A percentile compares a stretch with the other conserved stretches of the same genome.
phyloP scores from a whole-genome alignment of 179 eudicot genomes.

The Silene coronaria region DNA sequence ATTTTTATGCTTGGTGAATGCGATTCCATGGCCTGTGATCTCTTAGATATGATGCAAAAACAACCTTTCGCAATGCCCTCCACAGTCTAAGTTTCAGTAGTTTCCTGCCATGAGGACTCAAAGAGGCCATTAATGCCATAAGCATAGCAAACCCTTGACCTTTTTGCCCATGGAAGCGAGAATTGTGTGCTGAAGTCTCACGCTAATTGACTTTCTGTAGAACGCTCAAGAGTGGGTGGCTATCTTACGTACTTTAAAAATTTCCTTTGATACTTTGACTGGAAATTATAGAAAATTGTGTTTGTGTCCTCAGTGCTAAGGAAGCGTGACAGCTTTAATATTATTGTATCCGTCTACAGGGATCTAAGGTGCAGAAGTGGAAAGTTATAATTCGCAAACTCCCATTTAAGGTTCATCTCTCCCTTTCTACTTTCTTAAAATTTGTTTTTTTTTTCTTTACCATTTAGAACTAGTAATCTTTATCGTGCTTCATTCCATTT shows the following conservation, averaged over 20 bases:
- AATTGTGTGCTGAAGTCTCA: background rate
- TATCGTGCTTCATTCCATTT: conserved; percentile 9
- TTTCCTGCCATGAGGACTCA: background rate
- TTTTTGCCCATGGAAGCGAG: background rate
- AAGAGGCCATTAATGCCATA: background rate
- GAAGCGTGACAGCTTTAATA: conserved; percentile 11
- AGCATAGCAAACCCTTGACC: background rate
- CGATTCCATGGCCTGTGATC: background rate
- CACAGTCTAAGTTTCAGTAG: background rate
- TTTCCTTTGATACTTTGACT: background rate
- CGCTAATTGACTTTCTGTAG: background rate
- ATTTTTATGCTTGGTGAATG: background rate
- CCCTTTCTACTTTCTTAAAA: background rate
- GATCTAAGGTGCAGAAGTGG: conserved; percentile 83
- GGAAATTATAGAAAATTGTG: background rate
- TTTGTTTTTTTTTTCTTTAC: conserved; percentile 5
- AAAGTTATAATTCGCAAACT: conserved; percentile 77
- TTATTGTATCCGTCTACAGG: conserved; percentile 38
- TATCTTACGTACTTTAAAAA: background rate
- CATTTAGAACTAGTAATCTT: background rate
- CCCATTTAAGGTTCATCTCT: conserved; percentile 57
- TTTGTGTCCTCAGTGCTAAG: conserved; percentile 2
- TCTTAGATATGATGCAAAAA: background rate
- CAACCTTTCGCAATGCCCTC: background rate
- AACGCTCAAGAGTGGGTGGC: background rate